A percentile compares a stretch with the other conserved stretches of the same genome.
phyloP scores from a whole-genome alignment of 2,329 filamentous ascomycete genomes.

The Septoria linicola region DNA sequence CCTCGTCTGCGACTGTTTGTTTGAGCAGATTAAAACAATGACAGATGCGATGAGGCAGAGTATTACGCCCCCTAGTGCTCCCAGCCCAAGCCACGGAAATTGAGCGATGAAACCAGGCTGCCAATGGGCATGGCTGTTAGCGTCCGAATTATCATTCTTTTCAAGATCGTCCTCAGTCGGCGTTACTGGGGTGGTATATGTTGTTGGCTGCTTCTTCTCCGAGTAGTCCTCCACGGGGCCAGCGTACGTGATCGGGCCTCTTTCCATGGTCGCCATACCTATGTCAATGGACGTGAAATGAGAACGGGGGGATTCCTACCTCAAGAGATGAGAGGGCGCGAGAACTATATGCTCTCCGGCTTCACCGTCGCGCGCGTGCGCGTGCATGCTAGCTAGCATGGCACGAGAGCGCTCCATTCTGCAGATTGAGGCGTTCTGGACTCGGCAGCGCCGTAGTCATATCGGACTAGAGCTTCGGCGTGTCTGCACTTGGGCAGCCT shows the following conservation, averaged over 20 bases:
- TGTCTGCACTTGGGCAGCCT: neutral
- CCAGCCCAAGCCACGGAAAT: slow-evolving; percentile 8
- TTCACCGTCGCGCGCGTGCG: neutral
- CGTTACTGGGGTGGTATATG: slow-evolving; percentile 5
- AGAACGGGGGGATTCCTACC: too few relatives aligned
- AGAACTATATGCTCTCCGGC: neutral
- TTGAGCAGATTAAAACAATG: slow-evolving; percentile 1
- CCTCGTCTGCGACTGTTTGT: slow-evolving; percentile 5
- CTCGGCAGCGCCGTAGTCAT: neutral
- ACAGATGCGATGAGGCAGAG: slow-evolving; percentile 2
- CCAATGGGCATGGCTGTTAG: neutral
- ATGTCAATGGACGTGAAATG: too few relatives aligned
- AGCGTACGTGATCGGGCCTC: neutral
- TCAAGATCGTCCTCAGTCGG: slow-evolving; percentile 3
- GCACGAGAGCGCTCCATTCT: neutral
- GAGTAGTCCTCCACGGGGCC: neutral
- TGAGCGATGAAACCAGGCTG: slow-evolving; percentile 7
- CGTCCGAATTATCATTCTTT: neutral
- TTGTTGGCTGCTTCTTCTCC: slow-evolving; percentile 1
- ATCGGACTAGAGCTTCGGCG: slow-evolving; percentile 4
- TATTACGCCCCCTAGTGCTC: slow-evolving; percentile 1
- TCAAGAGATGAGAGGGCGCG: neutral
- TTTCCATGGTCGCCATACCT: slow-evolving; percentile 4
- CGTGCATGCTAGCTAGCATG: neutral
- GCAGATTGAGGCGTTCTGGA: neutral